Conservation (phyloP, 768 basidiomycete genomes). For the Daedaleopsis nitida region DNA sequence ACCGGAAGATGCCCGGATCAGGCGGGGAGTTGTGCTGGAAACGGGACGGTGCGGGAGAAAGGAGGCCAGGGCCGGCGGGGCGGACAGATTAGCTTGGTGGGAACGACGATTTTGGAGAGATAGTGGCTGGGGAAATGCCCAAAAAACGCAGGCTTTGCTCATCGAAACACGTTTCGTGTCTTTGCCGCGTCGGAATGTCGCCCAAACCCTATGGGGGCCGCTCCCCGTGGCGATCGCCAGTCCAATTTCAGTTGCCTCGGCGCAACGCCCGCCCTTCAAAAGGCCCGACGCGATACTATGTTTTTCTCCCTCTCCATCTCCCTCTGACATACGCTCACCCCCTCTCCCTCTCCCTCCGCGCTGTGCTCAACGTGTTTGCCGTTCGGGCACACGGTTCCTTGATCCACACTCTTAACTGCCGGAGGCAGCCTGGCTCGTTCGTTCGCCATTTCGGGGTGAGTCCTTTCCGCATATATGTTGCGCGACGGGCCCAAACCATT, state of each 20-base stretch:
- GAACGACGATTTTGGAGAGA: constrained; percentile 10
- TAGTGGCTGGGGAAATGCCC: constrained; percentile 34
- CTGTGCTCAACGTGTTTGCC: constrained; percentile 25
- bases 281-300: constrained; percentile 35
- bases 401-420: constrained; percentile 28
- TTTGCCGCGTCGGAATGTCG: constrained; percentile 56
- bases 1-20: constrained; percentile 1
- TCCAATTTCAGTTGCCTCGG: constrained; percentile 46
- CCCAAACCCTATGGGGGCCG: constrained; percentile 53
- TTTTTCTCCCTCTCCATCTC: constrained; percentile 28
- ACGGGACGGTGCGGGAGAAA: constrained; percentile 11
- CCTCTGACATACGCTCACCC: constrained; percentile 19
- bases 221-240: constrained; percentile 53
- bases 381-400: constrained; percentile 18
- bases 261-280: constrained; percentile 51
- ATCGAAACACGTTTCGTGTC: constrained; percentile 80
- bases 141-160: constrained; percentile 41
- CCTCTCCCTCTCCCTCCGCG: constrained; percentile 11
- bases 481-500: constrained; percentile 7
- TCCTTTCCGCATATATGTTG: constrained; percentile 22
- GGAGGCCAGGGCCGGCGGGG: background rate
- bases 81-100: constrained; percentile 8
- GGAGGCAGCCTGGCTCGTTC: constrained; percentile 25
- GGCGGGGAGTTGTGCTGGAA: constrained; percentile 6
- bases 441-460: constrained; percentile 21